A percentile compares a stretch with the other conserved stretches of the same genome.
phyloP scores from a whole-genome alignment of 441 rosid genomes.

The Erodium moschatum region DNA sequence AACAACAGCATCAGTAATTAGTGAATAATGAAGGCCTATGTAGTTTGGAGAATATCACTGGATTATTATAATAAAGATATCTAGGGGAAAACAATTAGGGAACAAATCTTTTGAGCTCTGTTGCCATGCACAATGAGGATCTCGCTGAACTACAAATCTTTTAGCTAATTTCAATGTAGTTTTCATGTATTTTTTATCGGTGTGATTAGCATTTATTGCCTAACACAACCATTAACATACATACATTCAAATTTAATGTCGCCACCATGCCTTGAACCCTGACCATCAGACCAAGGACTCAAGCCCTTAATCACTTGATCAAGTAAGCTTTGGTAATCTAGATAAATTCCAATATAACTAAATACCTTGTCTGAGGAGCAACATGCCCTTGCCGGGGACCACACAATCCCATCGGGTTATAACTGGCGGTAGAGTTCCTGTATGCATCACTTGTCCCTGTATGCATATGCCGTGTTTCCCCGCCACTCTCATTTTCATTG shows the following conservation, averaged over 20 bases:
- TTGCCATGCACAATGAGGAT: neutral
- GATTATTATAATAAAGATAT: neutral
- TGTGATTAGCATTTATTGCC: neutral
- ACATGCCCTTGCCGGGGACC: conserved; percentile 24
- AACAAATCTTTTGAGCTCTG: neutral
- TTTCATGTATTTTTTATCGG: neutral
- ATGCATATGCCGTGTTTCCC: neutral
- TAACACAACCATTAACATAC: neutral
- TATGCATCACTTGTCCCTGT: conserved; percentile 18
- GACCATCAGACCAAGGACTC: too few species aligned
- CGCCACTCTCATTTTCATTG: conserved; percentile 7
- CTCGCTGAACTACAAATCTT: neutral
- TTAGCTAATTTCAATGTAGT: neutral
- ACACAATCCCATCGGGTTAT: conserved; percentile 21
- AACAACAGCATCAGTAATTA: neutral
- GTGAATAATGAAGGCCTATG: neutral
- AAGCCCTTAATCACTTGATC: too few species aligned
- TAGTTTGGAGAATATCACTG: neutral
- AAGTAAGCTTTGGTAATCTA: neutral
- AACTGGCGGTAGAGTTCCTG: conserved; percentile 17
- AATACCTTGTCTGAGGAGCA: conserved; percentile 28
- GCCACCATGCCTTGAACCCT: too few species aligned
- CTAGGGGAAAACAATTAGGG: neutral
- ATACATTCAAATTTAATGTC: neutral
- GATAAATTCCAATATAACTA: conserved; percentile 1